Percentiles rank a stretch among this genome's conserved stretches.
Evolutionary conservation across 2,329 filamentous ascomycete species (phyloP).

Genomic region (Fusarium tanahbumbuense): DNA sequence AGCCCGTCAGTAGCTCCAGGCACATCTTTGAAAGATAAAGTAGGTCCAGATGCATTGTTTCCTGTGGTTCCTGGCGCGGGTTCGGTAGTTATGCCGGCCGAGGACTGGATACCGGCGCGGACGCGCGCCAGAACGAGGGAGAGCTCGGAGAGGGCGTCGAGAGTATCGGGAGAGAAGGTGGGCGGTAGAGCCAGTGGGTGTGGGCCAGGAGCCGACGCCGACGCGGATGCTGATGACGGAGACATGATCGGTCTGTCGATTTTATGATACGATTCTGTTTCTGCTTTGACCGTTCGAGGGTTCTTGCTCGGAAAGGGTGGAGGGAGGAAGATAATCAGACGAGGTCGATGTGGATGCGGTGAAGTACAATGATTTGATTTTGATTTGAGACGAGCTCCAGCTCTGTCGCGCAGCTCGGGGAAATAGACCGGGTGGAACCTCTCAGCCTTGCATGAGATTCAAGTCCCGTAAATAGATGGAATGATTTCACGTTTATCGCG

Average conservation of each 20-base stretch:
- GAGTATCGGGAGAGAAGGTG: conserved; percentile 81
- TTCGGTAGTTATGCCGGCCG: conserved; percentile 54
- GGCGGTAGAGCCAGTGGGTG: conserved; percentile 66
- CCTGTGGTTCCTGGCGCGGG: conserved; percentile 53
- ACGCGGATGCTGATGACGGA: conserved; percentile 47
- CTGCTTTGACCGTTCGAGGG: conserved; percentile 19
- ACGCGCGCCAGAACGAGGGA: conserved; percentile 82
- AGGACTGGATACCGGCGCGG: conserved; percentile 61
- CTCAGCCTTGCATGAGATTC: conserved; percentile 41
- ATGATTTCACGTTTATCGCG: conserved; percentile 4
- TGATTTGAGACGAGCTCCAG: conserved; percentile 1
- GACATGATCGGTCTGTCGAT: conserved; percentile 38
- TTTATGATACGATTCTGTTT: conserved; percentile 13
- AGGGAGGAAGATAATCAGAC: conserved; percentile 22
- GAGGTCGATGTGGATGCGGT: conserved; percentile 33
- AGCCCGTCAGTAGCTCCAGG: conserved; percentile 80
- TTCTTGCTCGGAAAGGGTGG: conserved; percentile 16
- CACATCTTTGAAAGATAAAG: conserved; percentile 75
- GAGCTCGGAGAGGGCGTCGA: conserved; percentile 87
- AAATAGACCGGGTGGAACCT: conserved; percentile 30
- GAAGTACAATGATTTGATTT: conserved; percentile 20
- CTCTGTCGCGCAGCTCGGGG: conserved; percentile 17
- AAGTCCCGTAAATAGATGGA: conserved; percentile 24
- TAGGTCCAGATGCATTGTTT: conserved; percentile 50
- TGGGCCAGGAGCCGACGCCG: conserved; percentile 34